A percentile compares a stretch with the other conserved stretches of the same genome.
Conservation (phyloP, 306 rosid genomes). For the Boehmeria nivea region DNA sequence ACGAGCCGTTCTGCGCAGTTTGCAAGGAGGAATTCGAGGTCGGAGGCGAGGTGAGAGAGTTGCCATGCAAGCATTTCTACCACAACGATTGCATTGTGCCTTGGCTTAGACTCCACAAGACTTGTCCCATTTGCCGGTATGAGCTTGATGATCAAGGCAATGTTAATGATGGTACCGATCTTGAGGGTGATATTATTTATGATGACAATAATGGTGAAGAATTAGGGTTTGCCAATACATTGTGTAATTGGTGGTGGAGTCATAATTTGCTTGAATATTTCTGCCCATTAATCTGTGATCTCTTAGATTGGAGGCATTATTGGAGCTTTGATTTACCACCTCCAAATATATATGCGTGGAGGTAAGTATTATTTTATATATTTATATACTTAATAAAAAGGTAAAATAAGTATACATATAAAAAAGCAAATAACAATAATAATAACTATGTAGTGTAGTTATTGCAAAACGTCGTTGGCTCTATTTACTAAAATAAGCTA, state of each 20-base stretch:
- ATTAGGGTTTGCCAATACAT: too few species aligned
- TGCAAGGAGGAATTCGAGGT: constrained; percentile 66
- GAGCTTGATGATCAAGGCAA: neutral
- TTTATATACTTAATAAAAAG: neutral
- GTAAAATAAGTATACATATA: too few species aligned
- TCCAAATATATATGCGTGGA: neutral
- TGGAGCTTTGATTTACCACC: neutral
- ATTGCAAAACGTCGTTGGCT: too few species aligned
- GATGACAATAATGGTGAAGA: too few species aligned
- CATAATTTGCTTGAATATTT: neutral
- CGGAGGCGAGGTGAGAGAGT: constrained; percentile 44
- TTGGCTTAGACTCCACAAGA: constrained; percentile 60
- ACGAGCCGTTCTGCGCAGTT: constrained; percentile 56
- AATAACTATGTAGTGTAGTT: too few species aligned
- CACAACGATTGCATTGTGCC: constrained; percentile 65
- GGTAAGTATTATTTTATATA: neutral
- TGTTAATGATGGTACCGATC: neutral
- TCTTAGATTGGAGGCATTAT: neutral
- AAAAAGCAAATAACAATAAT: too few species aligned
- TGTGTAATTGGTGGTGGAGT: too few species aligned
- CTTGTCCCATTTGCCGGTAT: constrained; percentile 49
- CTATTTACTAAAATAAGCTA: too few species aligned
- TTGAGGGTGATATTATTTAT: too few species aligned
- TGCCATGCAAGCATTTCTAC: constrained; percentile 77
- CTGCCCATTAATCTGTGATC: neutral